Conservation (phyloP, 345 rosid genomes). For the Eutrema yunnanense region DNA sequence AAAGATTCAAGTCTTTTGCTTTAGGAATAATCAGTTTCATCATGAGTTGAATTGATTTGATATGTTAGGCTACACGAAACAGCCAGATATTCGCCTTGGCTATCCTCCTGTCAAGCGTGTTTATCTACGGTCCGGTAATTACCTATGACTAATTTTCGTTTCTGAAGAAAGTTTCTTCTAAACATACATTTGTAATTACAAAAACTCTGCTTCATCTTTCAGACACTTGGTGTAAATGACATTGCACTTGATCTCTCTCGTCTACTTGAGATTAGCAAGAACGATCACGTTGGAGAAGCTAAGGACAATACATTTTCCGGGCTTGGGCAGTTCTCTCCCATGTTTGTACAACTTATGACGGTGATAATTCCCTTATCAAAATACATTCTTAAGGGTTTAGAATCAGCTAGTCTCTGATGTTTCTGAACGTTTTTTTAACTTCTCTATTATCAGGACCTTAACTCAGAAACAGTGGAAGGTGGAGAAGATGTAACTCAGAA, state of each 20-base stretch:
- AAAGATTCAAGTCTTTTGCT: background rate
- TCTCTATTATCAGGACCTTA: conserved; percentile 24
- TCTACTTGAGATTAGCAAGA: conserved; percentile 31
- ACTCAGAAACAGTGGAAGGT: conserved; percentile 16
- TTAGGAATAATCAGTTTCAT: background rate
- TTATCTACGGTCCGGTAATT: conserved; percentile 39
- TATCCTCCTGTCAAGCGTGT: conserved; percentile 37
- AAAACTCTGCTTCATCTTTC: conserved; percentile 2
- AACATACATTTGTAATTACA: background rate
- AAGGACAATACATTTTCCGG: conserved; percentile 25
- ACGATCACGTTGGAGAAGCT: conserved; percentile 17
- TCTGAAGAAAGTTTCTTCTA: background rate
- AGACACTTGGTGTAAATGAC: conserved; percentile 38
- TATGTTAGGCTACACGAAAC: conserved; percentile 28
- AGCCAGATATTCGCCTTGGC: conserved; percentile 38
- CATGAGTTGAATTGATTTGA: background rate
- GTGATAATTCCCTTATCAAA: conserved; percentile 15
- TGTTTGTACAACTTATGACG: conserved; percentile 39
- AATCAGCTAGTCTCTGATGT: background rate
- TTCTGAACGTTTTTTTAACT: conserved; percentile 4
- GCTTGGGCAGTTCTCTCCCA: conserved; percentile 37
- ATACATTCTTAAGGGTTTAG: background rate
- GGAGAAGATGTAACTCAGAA: conserved; percentile 27
- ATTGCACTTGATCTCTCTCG: conserved; percentile 33
- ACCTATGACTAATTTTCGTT: background rate